Conservation (phyloP, 2,329 filamentous ascomycete species). For the Claviceps monticola region DNA sequence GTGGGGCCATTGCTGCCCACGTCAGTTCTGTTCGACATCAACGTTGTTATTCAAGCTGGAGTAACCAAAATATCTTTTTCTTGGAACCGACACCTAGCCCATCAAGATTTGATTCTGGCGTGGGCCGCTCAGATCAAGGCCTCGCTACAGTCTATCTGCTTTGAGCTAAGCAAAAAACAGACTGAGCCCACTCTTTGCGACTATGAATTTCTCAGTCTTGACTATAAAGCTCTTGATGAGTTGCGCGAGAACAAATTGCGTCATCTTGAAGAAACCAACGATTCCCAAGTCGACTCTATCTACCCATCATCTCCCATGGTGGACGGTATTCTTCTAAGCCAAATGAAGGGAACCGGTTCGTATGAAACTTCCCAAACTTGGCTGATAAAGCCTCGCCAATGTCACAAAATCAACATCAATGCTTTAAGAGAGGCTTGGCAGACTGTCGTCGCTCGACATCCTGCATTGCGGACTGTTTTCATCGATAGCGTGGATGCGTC, state of each 20-base stretch:
- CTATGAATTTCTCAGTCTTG: conserved; percentile 1
- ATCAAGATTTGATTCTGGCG: neutral
- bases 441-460: conserved; percentile 5
- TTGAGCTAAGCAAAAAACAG: neutral
- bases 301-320: conserved; percentile 20
- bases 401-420: neutral
- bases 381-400: neutral
- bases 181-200: conserved; percentile 1
- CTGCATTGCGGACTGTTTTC: conserved; percentile 7
- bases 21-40: conserved; percentile 3
- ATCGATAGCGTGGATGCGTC: conserved; percentile 3
- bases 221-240: conserved; percentile 5
- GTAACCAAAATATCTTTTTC: neutral
- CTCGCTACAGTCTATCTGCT: neutral
- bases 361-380: conserved; percentile 3
- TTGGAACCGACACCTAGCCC: conserved; percentile 2
- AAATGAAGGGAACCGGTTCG: conserved; percentile 5
- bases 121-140: neutral
- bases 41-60: neutral
- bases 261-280: conserved; percentile 1
- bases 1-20: neutral
- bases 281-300: conserved; percentile 15
- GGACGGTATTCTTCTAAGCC: conserved; percentile 18
- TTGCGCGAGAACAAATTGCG: conserved; percentile 6
- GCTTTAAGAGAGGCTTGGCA: conserved; percentile 7